These are phyloP conservation scores for Emmonsiellopsis sp. DNA, from an alignment of 2,329 filamentous ascomycete genomes.

Conservation along the genomic window DNA sequence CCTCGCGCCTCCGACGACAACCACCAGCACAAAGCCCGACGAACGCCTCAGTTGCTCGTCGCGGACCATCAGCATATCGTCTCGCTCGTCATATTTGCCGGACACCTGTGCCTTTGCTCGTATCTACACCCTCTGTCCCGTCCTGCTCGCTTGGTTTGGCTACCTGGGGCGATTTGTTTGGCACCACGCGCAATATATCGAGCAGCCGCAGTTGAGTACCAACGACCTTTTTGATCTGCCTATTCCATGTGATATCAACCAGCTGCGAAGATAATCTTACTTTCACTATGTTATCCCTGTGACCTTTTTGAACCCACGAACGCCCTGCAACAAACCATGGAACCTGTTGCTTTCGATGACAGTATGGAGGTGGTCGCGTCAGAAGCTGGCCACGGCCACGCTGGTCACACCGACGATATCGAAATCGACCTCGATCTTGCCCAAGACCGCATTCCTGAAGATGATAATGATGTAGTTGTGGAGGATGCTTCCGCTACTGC, in stretches of 20 bases:
- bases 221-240: not conserved
- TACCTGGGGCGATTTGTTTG: no score
- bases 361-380: slow-evolving; percentile 34
- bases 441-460: slow-evolving; percentile 22
- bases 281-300: not conserved
- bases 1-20: not conserved
- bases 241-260: not conserved
- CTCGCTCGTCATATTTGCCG: not conserved
- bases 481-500: slow-evolving; percentile 39
- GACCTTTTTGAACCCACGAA: not conserved
- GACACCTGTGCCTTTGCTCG: no score
- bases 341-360: slow-evolving; percentile 30
- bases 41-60: no score
- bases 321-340: slow-evolving; percentile 19
- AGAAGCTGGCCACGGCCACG: slow-evolving; percentile 31
- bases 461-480: slow-evolving; percentile 50
- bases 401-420: slow-evolving; percentile 39
- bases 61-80: not conserved
- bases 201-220: not conserved
- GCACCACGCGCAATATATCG: not conserved
- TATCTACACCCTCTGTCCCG: no score
- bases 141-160: no score
- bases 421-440: slow-evolving; percentile 51
- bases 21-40: not conserved
- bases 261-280: not conserved